Evolutionary conservation across 2,329 filamentous ascomycete species (phyloP).

Genomic region (Diaporthe vaccinii): DNA sequence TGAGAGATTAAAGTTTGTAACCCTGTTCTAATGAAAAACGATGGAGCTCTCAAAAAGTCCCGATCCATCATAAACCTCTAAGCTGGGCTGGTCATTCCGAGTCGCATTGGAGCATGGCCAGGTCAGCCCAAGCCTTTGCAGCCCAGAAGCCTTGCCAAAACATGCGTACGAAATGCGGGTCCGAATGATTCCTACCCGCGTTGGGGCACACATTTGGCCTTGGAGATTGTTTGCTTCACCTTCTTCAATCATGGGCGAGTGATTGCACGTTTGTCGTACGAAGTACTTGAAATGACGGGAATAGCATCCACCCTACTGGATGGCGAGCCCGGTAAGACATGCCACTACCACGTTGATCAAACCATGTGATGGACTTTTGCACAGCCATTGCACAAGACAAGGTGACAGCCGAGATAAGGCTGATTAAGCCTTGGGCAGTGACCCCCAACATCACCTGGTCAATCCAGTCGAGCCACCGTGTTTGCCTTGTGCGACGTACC

Average conservation of each 20-base stretch:
- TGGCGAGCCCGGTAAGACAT: background rate
- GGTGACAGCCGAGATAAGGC: background rate
- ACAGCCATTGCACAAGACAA: background rate
- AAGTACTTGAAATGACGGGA: background rate
- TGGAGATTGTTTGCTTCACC: background rate
- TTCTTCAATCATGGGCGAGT: background rate
- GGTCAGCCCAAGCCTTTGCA: no score
- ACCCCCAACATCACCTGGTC: background rate
- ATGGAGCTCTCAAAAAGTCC: no score
- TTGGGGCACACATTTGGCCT: background rate
- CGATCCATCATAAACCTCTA: background rate
- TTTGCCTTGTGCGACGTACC: background rate
- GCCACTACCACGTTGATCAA: background rate
- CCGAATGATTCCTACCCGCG: fast-evolving
- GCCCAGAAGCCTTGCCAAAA: background rate
- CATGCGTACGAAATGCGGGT: background rate
- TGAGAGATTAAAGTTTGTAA: no score
- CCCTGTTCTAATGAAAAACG: no score
- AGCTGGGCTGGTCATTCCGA: background rate
- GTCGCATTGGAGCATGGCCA: background rate
- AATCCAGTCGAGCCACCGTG: background rate
- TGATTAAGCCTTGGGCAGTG: background rate
- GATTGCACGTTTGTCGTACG: background rate
- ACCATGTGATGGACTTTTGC: fast-evolving
- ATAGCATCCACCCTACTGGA: background rate